Evolutionary conservation across 768 basidiomycete genomes (phyloP).

Genomic region (Chiua virens): DNA sequence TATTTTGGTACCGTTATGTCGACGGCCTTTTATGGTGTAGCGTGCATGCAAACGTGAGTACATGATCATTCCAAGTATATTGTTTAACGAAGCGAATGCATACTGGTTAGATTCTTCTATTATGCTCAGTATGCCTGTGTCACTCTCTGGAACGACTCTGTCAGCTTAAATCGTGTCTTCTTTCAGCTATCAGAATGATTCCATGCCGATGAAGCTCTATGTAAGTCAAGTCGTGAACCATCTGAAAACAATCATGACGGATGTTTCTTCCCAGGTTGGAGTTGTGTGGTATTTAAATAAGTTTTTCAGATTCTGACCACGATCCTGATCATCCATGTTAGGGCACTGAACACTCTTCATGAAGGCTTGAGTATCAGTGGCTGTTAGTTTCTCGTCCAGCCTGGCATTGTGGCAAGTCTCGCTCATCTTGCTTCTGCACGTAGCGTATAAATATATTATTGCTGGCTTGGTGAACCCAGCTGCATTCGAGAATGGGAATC

Average conservation of each 20-base stretch:
- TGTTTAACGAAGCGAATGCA: no score
- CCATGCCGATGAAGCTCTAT: background rate
- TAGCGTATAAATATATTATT: background rate
- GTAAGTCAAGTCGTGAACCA: background rate
- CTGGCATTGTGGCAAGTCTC: background rate
- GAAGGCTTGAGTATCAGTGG: background rate
- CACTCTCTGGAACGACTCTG: background rate
- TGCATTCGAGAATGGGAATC: background rate
- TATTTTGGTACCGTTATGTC: background rate
- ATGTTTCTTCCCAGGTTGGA: background rate
- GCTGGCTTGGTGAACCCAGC: background rate
- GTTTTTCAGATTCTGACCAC: background rate
- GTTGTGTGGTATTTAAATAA: background rate
- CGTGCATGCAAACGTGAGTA: constrained; percentile 4
- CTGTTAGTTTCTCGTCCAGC: background rate
- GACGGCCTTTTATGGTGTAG: background rate
- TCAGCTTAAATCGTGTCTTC: background rate
- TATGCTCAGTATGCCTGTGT: background rate
- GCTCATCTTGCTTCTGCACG: background rate
- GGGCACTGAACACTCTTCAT: background rate
- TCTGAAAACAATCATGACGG: background rate
- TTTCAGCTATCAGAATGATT: background rate
- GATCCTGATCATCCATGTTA: background rate
- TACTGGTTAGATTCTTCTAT: background rate
- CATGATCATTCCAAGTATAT: no score